Evolutionary conservation across 805 yeast genomes (phyloP), one percentile per base, ranked within the genome.

Genomic region (Ogataea neopini): DNA sequence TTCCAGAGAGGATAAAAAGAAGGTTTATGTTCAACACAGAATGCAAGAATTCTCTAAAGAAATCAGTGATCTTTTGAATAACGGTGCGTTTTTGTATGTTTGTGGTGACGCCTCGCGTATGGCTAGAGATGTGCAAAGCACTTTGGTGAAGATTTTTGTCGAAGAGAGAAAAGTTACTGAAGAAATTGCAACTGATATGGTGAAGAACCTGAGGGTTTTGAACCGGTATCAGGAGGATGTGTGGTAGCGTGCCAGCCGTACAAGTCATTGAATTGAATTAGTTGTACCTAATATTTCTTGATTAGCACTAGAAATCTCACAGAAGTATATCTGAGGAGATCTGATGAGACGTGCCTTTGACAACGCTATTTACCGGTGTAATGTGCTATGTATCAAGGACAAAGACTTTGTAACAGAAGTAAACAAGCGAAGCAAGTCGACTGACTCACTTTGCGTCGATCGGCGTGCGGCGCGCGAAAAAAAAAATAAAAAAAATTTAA

Each of bases 211-310:
- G 72, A 88, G 87, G 67, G 81, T 88, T 20, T 84, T 86, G 58
- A 92, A 91, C 65, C 81, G 85, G 69, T 92, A 90, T 68, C 99
- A 92, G 72, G 98, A 94, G 71, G 99, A 92, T 75, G 96, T 92
- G 11, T 92, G 99, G 99, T 92, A 22, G 25, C 8, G 25, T 5
- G 8, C 25, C 73, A 71, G 19, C 37, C 10, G 11, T 7, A 23
- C 23, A 14, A 34, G 22, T 14, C 37, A 6, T 17, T n/a, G n/a
- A n/a, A n/a, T n/a, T n/a, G n/a, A n/a, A n/a, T n/a, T n/a, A n/a
- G n/a, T n/a, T n/a, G n/a, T n/a, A n/a, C n/a, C n/a, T n/a, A n/a
- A n/a, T n/a, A n/a, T n/a, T n/a, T n/a, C n/a, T n/a, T n/a, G n/a
- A n/a, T n/a, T n/a, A n/a, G n/a, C n/a, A n/a, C n/a, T n/a, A n/a